Base-by-base conservation (phyloP, 768 basidiomycete genomes). In the Trametes meyenii region DNA sequence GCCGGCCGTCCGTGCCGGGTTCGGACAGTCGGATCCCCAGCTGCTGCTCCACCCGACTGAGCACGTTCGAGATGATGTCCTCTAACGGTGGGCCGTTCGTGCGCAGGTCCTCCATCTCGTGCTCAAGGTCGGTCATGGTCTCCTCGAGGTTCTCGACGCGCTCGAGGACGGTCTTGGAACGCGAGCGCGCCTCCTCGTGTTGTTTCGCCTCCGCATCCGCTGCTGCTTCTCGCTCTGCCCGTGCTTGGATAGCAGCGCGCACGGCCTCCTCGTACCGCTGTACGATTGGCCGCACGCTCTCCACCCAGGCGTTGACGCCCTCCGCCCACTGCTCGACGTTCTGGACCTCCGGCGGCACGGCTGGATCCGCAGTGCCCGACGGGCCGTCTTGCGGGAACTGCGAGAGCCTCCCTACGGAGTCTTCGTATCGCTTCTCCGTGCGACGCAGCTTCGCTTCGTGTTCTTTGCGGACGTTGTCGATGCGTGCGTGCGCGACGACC, bases 111-210 rank as follows among this genome's bases (percentile, higher is more conserved):
- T 57, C 49, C 23, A 63, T 42, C 6, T 50, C 38, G 8, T 10
- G 33, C 51, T 63, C 58, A 26, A 58, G 38, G 39, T 66, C 58
- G 26, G 38, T 29, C 40, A 63, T 26, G 29, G 44, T 43, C 54
- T 66, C 61, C 29, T 60, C 35, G 21, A 59, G 43, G 11, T 36
- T 26, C 3, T 19, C 40, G 6, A 48, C 54, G 35, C 17, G 39
- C 45, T 36, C 19, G 43, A 29, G 29, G 13, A 38, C 29, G 12
- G 46, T 5, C 19, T 36, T 43, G 36, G 43, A 40, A n/a, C 42
- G 45, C 43, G 46, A 24, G 16, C 24, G 39, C 40, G 58, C 50
- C 51, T 35, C 50, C 35, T 44, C 49, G 38, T 36, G 24, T 4
- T 29, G 45, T 23, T 42, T 49, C 4, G 42, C 52, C 42, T 33